phyloP scores from a whole-genome alignment of 495 filamentous ascomycete species.

The Penicillium bialowiezense region DNA sequence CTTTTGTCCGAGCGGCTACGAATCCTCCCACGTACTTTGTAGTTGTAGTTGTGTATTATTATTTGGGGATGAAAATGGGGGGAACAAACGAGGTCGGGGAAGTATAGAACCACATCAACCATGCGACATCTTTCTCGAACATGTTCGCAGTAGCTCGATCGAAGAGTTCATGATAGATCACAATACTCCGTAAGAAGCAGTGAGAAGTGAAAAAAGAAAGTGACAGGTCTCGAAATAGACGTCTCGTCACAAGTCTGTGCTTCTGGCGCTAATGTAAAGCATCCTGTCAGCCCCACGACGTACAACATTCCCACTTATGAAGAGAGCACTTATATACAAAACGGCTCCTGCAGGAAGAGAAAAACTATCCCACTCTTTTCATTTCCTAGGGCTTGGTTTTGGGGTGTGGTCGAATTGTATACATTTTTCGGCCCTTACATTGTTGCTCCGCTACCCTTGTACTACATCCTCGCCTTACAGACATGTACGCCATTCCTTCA shows the following conservation, averaged over 20 bases:
- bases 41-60: too few relatives aligned
- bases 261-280: conserved; percentile 9
- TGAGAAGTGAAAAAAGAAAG: neutral
- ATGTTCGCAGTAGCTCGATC: conserved; percentile 3
- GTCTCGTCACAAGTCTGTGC: conserved; percentile 21
- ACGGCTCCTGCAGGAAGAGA: too few relatives aligned
- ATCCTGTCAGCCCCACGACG: conserved; percentile 4
- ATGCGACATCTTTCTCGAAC: neutral
- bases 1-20: too few relatives aligned
- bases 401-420: too few relatives aligned
- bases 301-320: too few relatives aligned
- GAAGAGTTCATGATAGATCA: conserved; percentile 4
- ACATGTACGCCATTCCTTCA: too few relatives aligned
- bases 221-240: conserved; percentile 27
- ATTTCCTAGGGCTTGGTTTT: too few relatives aligned
- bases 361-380: too few relatives aligned
- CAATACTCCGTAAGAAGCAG: neutral
- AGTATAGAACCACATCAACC: neutral
- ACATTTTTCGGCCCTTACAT: neutral
- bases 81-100: neutral
- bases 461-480: neutral
- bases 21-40: too few relatives aligned
- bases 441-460: neutral
- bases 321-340: conserved; percentile 1
- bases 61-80: neutral